Evolutionary conservation across 139 green algal species (phyloP).

Genomic region (Chlamydomonas sp.): DNA sequence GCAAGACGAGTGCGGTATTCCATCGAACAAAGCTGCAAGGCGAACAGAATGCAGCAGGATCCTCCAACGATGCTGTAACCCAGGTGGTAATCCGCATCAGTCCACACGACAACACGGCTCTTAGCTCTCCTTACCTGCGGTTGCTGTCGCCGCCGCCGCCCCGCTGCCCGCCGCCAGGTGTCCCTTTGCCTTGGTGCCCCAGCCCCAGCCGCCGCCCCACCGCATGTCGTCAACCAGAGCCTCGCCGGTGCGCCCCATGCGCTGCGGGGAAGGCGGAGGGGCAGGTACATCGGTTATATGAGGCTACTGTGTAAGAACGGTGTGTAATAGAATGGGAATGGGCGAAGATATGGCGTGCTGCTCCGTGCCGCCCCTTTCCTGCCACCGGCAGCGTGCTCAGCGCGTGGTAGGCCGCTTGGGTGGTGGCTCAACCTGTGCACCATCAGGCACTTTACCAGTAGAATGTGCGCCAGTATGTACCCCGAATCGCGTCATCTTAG

Average conservation of each 20-base stretch:
- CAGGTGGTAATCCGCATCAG: not conserved
- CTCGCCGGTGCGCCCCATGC: constrained; percentile 8
- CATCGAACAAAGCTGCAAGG: no score
- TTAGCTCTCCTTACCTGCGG: not conserved
- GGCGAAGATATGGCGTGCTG: not conserved
- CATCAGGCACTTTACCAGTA: no score
- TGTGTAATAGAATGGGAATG: not conserved
- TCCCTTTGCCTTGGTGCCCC: not conserved
- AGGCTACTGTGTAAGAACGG: not conserved
- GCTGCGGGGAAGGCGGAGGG: not conserved
- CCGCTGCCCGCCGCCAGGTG: constrained; percentile 5
- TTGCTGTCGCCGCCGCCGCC: not conserved
- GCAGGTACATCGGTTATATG: not conserved
- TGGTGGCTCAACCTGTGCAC: no score
- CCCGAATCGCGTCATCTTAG: no score
- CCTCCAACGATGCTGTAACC: not conserved
- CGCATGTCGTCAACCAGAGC: constrained; percentile 1
- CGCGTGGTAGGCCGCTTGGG: no score
- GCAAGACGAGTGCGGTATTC: no score
- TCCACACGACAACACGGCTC: not conserved
- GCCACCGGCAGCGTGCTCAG: no score
- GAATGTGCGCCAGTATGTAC: no score
- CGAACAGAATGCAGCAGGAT: no score
- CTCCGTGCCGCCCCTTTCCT: no score
- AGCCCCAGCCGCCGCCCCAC: constrained; percentile 32